Conservation (phyloP, 441 rosid genomes). For the Syzygium syzygioides region DNA sequence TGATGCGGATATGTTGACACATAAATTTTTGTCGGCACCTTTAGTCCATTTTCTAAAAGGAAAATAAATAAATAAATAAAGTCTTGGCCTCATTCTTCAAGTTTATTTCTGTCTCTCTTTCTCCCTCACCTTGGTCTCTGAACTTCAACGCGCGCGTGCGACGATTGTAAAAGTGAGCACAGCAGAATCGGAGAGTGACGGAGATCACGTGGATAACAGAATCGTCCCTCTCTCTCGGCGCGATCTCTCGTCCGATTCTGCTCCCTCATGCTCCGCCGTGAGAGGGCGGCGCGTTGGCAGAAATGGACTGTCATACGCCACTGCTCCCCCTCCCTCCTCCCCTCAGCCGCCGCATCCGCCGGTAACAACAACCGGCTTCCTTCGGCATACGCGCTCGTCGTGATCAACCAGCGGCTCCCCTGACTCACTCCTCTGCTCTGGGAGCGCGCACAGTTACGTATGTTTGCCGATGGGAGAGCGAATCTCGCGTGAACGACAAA, state of each 20-base stretch:
- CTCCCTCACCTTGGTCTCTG: no score
- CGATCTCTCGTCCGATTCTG: neutral
- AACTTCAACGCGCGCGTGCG: no score
- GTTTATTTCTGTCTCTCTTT: no score
- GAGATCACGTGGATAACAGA: no score
- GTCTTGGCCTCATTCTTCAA: no score
- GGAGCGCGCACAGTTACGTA: slow-evolving; percentile 63
- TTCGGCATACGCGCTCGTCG: slow-evolving; percentile 42
- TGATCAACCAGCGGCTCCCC: slow-evolving; percentile 72
- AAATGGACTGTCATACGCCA: neutral
- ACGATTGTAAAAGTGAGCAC: no score
- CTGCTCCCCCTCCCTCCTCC: neutral
- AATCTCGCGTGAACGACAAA: slow-evolving; percentile 71
- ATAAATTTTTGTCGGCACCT: no score
- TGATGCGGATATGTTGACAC: no score
- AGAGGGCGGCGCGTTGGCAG: neutral
- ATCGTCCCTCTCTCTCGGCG: no score
- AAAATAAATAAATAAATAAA: no score
- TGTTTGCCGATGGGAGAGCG: slow-evolving; percentile 97
- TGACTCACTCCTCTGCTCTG: slow-evolving; percentile 75
- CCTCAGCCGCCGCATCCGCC: neutral
- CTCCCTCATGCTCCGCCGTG: neutral
- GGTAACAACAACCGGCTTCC: slow-evolving; percentile 20
- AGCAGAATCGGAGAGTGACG: no score
- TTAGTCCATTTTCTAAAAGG: no score